A percentile compares a stretch with the other conserved stretches of the same genome.
Evolutionary conservation across 73 alveolate genomes (phyloP).

Genomic region (Tetrahymena malaccensis): DNA sequence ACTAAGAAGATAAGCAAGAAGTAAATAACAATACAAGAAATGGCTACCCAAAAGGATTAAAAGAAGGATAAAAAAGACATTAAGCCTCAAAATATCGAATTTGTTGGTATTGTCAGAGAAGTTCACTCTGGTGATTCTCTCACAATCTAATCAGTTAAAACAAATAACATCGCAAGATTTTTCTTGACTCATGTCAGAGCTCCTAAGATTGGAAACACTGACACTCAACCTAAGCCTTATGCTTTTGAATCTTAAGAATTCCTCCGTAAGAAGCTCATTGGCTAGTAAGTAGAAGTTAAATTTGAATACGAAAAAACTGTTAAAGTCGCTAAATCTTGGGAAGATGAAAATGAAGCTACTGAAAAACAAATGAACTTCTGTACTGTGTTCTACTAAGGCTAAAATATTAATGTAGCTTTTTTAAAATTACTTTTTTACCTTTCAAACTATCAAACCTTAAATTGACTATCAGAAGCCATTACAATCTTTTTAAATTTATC

Average conservation of each 20-base stretch:
- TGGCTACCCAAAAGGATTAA: background rate
- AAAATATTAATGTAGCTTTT: conserved; percentile 6
- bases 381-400: conserved; percentile 28
- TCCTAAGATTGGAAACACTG: conserved; percentile 65
- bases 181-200: conserved; percentile 79
- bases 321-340: background rate
- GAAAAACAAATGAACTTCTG: conserved; percentile 58
- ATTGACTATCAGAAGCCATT: no score
- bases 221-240: conserved; percentile 78
- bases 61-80: background rate
- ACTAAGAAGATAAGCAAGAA: background rate
- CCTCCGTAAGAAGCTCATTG: conserved; percentile 70
- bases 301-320: conserved; percentile 58
- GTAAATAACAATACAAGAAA: background rate
- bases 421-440: background rate
- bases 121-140: conserved; percentile 90
- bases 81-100: background rate
- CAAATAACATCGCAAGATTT: conserved; percentile 14
- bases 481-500: background rate
- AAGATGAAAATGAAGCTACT: conserved; percentile 16
- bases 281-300: conserved; percentile 58
- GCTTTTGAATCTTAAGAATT: conserved; percentile 88
- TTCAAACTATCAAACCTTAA: background rate
- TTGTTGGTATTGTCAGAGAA: conserved; percentile 58
- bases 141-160: conserved; percentile 40